phyloP scores from a whole-genome alignment of 176 grass and related monocot species.

The Phoenix dactylifera region DNA sequence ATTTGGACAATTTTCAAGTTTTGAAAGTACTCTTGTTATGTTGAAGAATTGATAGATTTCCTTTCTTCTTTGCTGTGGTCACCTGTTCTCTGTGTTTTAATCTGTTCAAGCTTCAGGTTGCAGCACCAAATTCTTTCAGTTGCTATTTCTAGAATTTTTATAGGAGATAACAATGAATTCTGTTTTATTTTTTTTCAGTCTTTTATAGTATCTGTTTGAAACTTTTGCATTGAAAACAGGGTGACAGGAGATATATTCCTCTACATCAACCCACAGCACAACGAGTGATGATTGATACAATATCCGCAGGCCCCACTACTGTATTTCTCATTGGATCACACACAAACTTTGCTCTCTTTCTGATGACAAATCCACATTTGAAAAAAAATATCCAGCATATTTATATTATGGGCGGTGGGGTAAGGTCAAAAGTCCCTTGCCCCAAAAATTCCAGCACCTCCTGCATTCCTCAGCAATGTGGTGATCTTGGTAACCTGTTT shows the following conservation, averaged over 20 bases:
- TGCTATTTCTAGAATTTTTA: too few species aligned
- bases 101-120: too few species aligned
- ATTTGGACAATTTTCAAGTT: too few species aligned
- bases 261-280: slow-evolving; percentile 55
- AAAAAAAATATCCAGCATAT: slow-evolving; percentile 80
- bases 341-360: slow-evolving; percentile 70
- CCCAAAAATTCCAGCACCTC: slow-evolving; percentile 25
- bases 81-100: too few species aligned
- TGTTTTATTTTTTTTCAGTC: slow-evolving; percentile 5
- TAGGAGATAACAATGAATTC: neutral
- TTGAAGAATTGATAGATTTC: too few species aligned
- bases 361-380: slow-evolving; percentile 61
- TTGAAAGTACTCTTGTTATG: too few species aligned
- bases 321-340: slow-evolving; percentile 54
- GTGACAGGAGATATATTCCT: slow-evolving; percentile 60
- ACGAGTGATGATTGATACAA: slow-evolving; percentile 53
- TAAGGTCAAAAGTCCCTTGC: slow-evolving; percentile 66
- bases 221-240: slow-evolving; percentile 26
- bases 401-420: slow-evolving; percentile 85
- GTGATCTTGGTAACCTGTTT: slow-evolving; percentile 72
- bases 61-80: too few species aligned
- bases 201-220: slow-evolving; percentile 1
- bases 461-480: slow-evolving; percentile 52
- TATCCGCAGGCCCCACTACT: slow-evolving; percentile 56
- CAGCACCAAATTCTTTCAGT: too few species aligned